These are phyloP conservation scores for Stipa capillata DNA, from an alignment of 176 grass and related monocot species.

Conservation along the genomic window DNA sequence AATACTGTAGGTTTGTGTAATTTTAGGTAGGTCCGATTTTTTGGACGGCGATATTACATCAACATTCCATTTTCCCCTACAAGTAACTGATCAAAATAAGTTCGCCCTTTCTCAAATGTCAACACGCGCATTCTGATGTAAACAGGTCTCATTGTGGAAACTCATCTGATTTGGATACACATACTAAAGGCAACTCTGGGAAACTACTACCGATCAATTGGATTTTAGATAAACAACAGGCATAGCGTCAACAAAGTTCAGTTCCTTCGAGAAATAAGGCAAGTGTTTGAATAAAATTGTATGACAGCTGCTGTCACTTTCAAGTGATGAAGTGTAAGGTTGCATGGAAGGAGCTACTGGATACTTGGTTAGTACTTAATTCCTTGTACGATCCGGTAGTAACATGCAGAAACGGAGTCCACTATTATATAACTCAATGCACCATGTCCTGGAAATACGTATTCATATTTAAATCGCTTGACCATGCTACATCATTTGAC, in stretches of 20 bases:
- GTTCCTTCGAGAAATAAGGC: neutral
- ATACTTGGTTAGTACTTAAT: neutral
- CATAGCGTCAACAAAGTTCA: neutral
- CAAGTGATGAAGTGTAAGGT: neutral
- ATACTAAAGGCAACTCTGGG: too few species aligned
- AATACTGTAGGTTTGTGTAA: neutral
- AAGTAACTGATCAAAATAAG: neutral
- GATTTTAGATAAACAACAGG: neutral
- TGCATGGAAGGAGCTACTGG: neutral
- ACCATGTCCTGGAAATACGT: neutral
- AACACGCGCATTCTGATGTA: neutral
- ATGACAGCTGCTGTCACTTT: neutral
- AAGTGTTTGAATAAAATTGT: neutral
- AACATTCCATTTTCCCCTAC: neutral
- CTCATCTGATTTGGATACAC: neutral
- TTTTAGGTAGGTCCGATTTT: neutral
- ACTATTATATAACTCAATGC: neutral
- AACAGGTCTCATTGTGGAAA: neutral
- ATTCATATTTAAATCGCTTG: neutral
- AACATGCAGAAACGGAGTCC: neutral
- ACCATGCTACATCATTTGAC: neutral
- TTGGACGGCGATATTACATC: neutral
- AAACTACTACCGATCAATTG: too few species aligned
- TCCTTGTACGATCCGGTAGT: too few species aligned
- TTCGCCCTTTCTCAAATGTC: neutral